Base-by-base conservation (phyloP, 176 grass and related monocot genomes). In the sorghum (Sorghum bicolor) region DNA sequence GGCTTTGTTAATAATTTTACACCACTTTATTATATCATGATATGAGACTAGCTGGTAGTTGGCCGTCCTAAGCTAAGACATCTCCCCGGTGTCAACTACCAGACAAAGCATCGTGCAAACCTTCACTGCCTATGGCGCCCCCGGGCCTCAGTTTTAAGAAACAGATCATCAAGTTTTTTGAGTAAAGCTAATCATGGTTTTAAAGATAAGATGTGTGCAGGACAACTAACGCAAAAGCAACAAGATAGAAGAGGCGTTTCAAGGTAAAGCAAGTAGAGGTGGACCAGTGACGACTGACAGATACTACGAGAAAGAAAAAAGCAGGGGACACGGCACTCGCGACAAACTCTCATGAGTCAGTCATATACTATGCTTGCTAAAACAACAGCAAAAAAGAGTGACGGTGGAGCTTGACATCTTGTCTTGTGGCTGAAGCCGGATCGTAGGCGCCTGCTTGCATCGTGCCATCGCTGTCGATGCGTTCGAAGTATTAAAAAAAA, bases 391-490 rank as follows among this genome's bases (percentile, higher is more conserved):
- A 48, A 22, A 50, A 53, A 20, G 17, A 22, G 6, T 3, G 11
- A 14, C 17, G 1, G 0, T 55, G 6, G 2, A 6, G 2, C 34
- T 34, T 34, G 33, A 34, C 33, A 34, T 34, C 33, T 36, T n/a
- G 17, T 52, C 17, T 52, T n/a, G 52, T 57, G 22, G 53, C 22
- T 58, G 22, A n/a, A 24, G 20, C 52, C 52, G 52, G 52, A 57
- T 57, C 20, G 19, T 10, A 57, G 20, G 20, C 7, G 19, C 19
- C 31, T 5, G 24, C 38, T 33, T 12, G 20, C 62, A 2, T 50
- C 10, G 29, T 20, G 12, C 78, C 65, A 72, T 9, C 20, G 25
- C 1, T 37, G 88, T 72, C 88, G 84, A 87, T 87, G 84, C 60
- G 10, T 79, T 90, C 84, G 67, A 90, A 83, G 88, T 29, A 22